Base-by-base conservation (phyloP, 2,329 filamentous ascomycete genomes). In the Trichoderma guizhouense region DNA sequence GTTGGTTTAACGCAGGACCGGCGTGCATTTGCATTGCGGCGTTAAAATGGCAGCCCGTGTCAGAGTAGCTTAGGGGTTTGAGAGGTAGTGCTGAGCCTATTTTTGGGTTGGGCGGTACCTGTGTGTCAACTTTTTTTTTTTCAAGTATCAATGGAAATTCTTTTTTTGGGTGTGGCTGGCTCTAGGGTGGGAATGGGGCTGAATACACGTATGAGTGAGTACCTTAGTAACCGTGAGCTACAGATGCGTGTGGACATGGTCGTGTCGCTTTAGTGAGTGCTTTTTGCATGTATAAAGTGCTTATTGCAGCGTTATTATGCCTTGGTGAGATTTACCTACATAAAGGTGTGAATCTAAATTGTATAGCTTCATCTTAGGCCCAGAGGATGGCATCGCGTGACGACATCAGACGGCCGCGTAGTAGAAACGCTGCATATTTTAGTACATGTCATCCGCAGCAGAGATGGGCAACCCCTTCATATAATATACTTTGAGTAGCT, bases 401-500 rank as follows among this genome's bases (percentile, higher is more conserved):
- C 34, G 61, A 63, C 24, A 6, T 7, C 26, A 26, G 15, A 1
- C 34, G 92, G 91, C 1, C 92, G 86, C 53, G 88, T 90, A 68
- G 88, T 90, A 67, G 90, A 79, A 68, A 92, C 82, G 83, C 93
- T 93, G 75, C 53, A 51, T 51, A 14, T 57, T 57, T 57, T 57
- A 93, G 86, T 32, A 30, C 21, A 58, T 15, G 9, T 63, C 24
- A 88, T 89, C 79, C 90, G 86, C n/a, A 83, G 82, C 2, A 90
- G 84, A 18, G 77, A 68, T 1, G 87, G 87, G 79, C 90, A 90
- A 81, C 43, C 88, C 89, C 76, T 85, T 84, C 74, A 85, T 81
- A 81, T 89, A 89, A 83, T 89, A 91, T 1, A 86, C 81, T 63
- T 85, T 86, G 72, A 89, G 86, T 26, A 91, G 84, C 79, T 91